These are phyloP conservation scores for Scheffersomyces insectosa DNA, from an alignment of 1,139 yeast genomes.

Conservation along the genomic window DNA sequence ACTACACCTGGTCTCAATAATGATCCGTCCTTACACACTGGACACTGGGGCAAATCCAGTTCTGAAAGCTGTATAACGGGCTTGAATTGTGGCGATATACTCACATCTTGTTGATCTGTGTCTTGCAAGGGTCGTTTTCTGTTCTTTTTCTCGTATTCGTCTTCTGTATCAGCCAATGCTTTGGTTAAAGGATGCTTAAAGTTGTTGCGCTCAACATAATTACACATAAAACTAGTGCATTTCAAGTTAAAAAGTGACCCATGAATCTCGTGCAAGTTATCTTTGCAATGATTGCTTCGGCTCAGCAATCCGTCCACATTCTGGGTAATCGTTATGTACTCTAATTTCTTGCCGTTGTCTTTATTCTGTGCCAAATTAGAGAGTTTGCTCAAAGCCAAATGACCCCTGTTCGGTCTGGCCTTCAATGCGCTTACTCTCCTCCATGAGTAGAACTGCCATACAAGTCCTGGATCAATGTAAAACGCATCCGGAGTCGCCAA, in stretches of 20 bases:
- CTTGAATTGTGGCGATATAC: constrained; percentile 44
- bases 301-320: constrained; percentile 76
- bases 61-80: constrained; percentile 51
- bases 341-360: constrained; percentile 12
- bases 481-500: constrained; percentile 92
- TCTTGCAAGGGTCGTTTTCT: constrained; percentile 5
- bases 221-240: constrained; percentile 78
- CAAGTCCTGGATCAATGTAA: constrained; percentile 76
- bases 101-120: constrained; percentile 11
- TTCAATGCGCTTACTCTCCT: constrained; percentile 63
- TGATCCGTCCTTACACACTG: constrained; percentile 56
- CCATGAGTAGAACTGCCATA: constrained; percentile 85
- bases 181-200: constrained; percentile 63
- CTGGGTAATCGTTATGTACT: constrained; percentile 71
- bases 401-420: constrained; percentile 76
- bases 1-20: constrained; percentile 84
- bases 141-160: constrained; percentile 23
- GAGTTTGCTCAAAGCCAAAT: constrained; percentile 59
- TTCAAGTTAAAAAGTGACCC: constrained; percentile 73
- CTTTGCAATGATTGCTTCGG: constrained; percentile 61
- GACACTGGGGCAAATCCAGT: constrained; percentile 72
- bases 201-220: constrained; percentile 54
- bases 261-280: constrained; percentile 64
- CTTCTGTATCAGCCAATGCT: constrained; percentile 46
- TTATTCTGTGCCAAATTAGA: constrained; percentile 35